phyloP scores from a whole-genome alignment of 495 filamentous ascomycete species.

The Penicillium herquei region DNA sequence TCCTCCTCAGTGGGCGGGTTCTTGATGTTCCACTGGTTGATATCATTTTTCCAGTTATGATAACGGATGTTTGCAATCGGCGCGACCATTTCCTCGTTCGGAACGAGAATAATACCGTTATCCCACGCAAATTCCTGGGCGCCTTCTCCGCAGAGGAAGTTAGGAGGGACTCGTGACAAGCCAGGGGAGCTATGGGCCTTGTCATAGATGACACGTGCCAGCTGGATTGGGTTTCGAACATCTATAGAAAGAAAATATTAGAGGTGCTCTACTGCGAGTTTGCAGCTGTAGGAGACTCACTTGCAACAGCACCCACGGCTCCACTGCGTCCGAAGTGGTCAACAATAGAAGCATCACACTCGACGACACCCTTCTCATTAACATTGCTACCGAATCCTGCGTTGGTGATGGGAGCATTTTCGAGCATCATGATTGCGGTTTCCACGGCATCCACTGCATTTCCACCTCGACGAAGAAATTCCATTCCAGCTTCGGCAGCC shows the following conservation, averaged over 20 bases:
- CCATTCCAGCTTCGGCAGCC: slow-evolving; percentile 77
- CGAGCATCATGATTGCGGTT: slow-evolving; percentile 78
- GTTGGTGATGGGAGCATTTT: slow-evolving; percentile 94
- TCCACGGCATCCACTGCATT: slow-evolving; percentile 90
- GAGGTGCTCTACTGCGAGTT: neutral
- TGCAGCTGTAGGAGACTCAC: slow-evolving; percentile 51
- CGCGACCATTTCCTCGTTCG: slow-evolving; percentile 72
- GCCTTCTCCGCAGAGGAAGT: slow-evolving; percentile 81
- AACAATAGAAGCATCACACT: slow-evolving; percentile 90
- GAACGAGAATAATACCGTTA: slow-evolving; percentile 65
- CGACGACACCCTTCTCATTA: slow-evolving; percentile 83
- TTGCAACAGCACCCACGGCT: slow-evolving; percentile 82
- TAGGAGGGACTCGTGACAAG: slow-evolving; percentile 85
- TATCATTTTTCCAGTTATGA: slow-evolving; percentile 71
- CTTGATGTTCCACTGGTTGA: slow-evolving; percentile 47
- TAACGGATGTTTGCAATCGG: slow-evolving; percentile 71
- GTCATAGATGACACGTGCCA: slow-evolving; percentile 81
- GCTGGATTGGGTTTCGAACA: slow-evolving; percentile 85
- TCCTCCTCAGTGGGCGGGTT: slow-evolving; percentile 9
- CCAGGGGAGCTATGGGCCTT: slow-evolving; percentile 68
- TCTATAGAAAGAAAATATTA: slow-evolving; percentile 48
- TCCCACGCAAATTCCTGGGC: slow-evolving; percentile 82
- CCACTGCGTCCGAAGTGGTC: slow-evolving; percentile 90
- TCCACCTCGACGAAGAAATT: slow-evolving; percentile 70
- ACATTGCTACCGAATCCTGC: slow-evolving; percentile 94